Conservation (phyloP, 73 alveolate species). For the Stentor roeselii region DNA sequence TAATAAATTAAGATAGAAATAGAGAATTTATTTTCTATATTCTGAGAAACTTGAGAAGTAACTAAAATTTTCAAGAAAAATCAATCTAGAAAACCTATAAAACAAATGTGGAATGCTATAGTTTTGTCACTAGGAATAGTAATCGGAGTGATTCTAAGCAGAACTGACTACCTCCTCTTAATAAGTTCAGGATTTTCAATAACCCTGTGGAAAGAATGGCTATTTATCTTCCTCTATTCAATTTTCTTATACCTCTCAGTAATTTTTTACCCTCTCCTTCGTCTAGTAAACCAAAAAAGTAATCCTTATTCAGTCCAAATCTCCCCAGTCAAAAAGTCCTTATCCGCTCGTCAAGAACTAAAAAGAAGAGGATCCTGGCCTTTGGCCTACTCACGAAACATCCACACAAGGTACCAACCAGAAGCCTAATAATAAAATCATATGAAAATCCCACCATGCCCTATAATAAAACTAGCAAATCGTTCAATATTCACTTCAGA, state of each 20-base stretch:
- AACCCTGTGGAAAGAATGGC: neutral
- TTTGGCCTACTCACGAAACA: slow-evolving; percentile 8
- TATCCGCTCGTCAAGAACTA: slow-evolving; percentile 20
- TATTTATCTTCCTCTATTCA: neutral
- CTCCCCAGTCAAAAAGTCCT: neutral
- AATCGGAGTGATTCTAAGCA: neutral
- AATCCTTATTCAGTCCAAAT: neutral
- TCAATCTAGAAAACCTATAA: no score
- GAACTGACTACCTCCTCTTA: neutral
- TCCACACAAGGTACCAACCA: slow-evolving; percentile 12
- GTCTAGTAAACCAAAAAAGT: neutral
- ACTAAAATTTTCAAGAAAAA: no score
- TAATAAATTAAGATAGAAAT: no score
- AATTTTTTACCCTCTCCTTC: neutral
- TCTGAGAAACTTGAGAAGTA: no score
- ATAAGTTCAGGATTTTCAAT: neutral
- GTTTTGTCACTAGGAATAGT: neutral
- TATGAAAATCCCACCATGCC: no score
- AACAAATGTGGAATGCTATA: neutral
- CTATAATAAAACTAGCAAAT: no score
- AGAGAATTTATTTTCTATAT: no score
- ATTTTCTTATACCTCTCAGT: neutral
- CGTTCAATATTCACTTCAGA: no score
- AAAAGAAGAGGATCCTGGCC: slow-evolving; percentile 26
- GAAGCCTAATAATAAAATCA: neutral